Evolutionary conservation across 495 filamentous ascomycete species (phyloP).

Genomic region (Lophiotrema nucula): DNA sequence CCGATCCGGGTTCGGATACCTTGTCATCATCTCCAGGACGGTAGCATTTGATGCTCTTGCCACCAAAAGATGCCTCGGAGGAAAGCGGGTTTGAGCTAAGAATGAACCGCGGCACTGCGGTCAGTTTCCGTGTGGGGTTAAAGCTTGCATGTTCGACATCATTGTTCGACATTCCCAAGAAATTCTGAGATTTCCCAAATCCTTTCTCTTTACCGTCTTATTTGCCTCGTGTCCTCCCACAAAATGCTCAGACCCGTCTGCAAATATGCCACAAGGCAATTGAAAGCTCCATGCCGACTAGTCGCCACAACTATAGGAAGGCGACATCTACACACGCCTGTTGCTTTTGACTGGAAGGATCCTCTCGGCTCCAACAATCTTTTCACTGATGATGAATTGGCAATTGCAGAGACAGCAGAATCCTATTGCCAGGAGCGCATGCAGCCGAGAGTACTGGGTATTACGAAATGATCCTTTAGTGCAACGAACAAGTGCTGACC

Average conservation of each 20-base stretch:
- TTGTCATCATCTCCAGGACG: too few relatives aligned
- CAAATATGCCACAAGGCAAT: slow-evolving; percentile 40
- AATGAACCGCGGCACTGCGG: too few relatives aligned
- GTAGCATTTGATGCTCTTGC: too few relatives aligned
- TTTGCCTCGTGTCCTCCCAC: neutral
- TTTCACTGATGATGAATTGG: slow-evolving; percentile 84
- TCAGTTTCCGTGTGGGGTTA: too few relatives aligned
- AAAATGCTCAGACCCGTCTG: slow-evolving; percentile 46
- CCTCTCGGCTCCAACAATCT: slow-evolving; percentile 71
- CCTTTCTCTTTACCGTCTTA: neutral
- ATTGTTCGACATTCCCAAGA: too few relatives aligned
- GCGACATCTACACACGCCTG: slow-evolving; percentile 54
- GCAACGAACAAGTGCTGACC: neutral
- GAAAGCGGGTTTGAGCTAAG: too few relatives aligned
- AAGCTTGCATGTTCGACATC: too few relatives aligned
- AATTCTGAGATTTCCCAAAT: neutral
- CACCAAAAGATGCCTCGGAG: too few relatives aligned
- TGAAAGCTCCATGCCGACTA: slow-evolving; percentile 31
- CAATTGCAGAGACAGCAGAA: slow-evolving; percentile 82
- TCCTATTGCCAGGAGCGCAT: slow-evolving; percentile 90
- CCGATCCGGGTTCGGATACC: too few relatives aligned
- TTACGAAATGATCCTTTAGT: neutral
- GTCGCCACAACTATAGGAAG: slow-evolving; percentile 39
- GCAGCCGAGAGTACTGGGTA: slow-evolving; percentile 84
- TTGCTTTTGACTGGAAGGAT: slow-evolving; percentile 87